Evolutionary conservation across 139 green algal species (phyloP), one percentile per base, ranked within the genome.

Genomic region (Coelastrella sp.): DNA sequence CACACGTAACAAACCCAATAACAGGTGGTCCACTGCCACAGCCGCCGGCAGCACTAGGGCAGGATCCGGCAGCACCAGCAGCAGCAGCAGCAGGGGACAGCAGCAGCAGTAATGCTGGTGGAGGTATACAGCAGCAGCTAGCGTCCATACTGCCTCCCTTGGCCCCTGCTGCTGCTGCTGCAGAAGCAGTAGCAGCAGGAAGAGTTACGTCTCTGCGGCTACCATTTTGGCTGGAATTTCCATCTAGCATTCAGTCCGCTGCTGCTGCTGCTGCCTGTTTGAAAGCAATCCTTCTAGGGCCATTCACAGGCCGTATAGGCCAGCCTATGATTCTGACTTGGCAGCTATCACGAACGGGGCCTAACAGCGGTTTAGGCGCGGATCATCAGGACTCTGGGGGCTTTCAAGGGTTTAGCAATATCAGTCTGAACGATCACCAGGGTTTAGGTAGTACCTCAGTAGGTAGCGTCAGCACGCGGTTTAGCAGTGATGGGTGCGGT

Each of bases 161-260:
- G 23, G 54, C 78, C 13, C 14, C 54, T 84, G 47, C 56, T 73
- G 56, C 78, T 17, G 54, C 32, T 47, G 54, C 57, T 19, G 47
- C 16, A 23, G 19, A 54, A 60, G 56, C 56, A 6, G 57, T 14
- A 11, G 80, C 83, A 73, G 68, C 83, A 66, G 68, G 77, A 7
- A 54, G 68, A 57, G 54, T 80, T 5, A 80, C 80, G 83, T 73
- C 83, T 2, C 5, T 88, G 3, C 83, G 54, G 66, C 68, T 88
- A 14, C 83, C 83, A n/a, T 80, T 88, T 6, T 88, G 83, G 83
- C 83, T 88, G 47, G 83, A 88, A 19, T 80, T 88, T 32, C 66
- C 83, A 3, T 88, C 83, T 6, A 16, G 13, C 57, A 64, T 20
- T 77, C 76, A 13, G 76, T 23, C 23, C 76, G 16, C 83, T 22